Base-by-base conservation (phyloP, 2,329 filamentous ascomycete genomes). In the Sarocladium kiliense region DNA sequence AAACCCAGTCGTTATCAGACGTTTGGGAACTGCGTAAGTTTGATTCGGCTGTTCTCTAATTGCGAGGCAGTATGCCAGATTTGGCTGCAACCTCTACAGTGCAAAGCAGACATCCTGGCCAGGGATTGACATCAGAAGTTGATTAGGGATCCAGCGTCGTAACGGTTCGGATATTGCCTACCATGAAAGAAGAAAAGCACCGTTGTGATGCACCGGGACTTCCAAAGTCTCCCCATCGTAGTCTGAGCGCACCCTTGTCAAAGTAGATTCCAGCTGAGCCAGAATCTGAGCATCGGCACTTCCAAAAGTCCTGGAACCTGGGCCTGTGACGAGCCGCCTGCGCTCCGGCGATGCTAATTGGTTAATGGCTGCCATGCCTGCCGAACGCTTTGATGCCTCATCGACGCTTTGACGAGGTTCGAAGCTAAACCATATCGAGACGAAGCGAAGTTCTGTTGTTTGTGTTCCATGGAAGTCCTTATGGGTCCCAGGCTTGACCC, bases 371-470 rank as follows among this genome's bases (percentile, higher is more conserved):
- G n/a, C 12, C 44, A 23, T 5, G 27, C 25, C 47, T 36, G 47
- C 19, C 30, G 25, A 36, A 36, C 47, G 16, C n/a, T 19, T 51
- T 21, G 18, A 36, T 51, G 47, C 44, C 18, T 27, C 19, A n/a
- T 49, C 23, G 9, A 36, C 47, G 47, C 47, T 51, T 51, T 18
- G 47, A 51, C 47, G 47, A 36, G 27, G 47, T 51, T 51, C 47
- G 47, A 51, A 25, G 27, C 47, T 36, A 51, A n/a, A 34, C 26
- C 30, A 51, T 21, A 51, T 51, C 47, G 30, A 23, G 47, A 9
- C 21, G 26, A 16, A 14, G 27, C 6, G 23, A 36, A 36, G 27
- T 23, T 51, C 25, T 18, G 10, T 36, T 23, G 21, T 36, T 34
- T 32, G 18, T n/a, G 18, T 44, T 44, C 26, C 25, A 49, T 26